Evolutionary conservation across 768 basidiomycete species (phyloP).

Genomic region (Pulveroboletus sp.): DNA sequence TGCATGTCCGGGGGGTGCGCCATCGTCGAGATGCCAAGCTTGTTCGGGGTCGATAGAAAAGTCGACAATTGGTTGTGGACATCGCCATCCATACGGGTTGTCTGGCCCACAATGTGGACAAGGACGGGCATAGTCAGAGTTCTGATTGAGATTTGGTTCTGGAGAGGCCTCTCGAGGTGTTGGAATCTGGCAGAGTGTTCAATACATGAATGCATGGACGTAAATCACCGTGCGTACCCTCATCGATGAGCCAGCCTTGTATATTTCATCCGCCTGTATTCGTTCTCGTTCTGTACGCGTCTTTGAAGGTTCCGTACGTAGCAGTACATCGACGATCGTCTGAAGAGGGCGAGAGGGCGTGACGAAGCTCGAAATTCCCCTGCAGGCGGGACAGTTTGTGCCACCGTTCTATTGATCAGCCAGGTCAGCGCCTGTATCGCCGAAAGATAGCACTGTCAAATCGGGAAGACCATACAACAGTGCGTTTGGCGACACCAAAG

Average conservation of each 20-base stretch:
- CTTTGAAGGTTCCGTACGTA: constrained; percentile 67
- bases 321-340: constrained; percentile 62
- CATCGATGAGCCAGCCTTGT: constrained; percentile 55
- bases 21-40: constrained; percentile 76
- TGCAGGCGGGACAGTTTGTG: constrained; percentile 79
- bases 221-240: constrained; percentile 43
- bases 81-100: constrained; percentile 75
- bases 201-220: neutral
- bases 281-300: constrained; percentile 66
- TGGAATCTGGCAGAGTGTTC: constrained; percentile 51
- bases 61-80: constrained; percentile 76
- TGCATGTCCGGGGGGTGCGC: constrained; percentile 72
- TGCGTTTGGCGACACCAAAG: neutral
- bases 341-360: constrained; percentile 72
- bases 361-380: constrained; percentile 62
- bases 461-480: neutral
- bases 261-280: constrained; percentile 79
- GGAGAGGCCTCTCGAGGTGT: constrained; percentile 72
- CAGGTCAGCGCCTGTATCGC: constrained; percentile 8
- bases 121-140: constrained; percentile 63
- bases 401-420: constrained; percentile 63
- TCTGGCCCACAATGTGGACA: constrained; percentile 72
- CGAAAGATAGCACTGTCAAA: neutral
- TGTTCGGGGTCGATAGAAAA: constrained; percentile 61
- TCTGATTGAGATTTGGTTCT: constrained; percentile 64